Evolutionary conservation across 495 filamentous ascomycete genomes (phyloP).

Genomic region (Mytilinidion resinicola): DNA sequence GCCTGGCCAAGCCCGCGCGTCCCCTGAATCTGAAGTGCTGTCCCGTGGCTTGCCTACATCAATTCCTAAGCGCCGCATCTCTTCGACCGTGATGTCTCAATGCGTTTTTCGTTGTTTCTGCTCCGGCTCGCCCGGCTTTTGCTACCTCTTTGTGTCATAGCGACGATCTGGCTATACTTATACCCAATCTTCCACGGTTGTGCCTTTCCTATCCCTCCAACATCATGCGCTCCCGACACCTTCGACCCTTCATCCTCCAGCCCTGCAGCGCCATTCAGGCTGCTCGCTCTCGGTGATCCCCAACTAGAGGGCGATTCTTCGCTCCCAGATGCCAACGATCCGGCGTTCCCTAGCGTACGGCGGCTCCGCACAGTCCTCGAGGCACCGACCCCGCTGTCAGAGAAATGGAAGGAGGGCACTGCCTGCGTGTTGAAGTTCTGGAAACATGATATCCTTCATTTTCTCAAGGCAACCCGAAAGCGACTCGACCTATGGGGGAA

Average conservation of each 20-base stretch:
- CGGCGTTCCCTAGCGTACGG: conserved; percentile 52
- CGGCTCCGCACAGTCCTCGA: conserved; percentile 11
- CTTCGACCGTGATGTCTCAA: conserved; percentile 29
- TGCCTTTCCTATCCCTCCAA: conserved; percentile 61
- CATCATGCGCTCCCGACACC: conserved; percentile 15
- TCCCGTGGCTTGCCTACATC: too few species aligned
- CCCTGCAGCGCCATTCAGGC: conserved; percentile 62
- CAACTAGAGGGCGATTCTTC: conserved; percentile 92
- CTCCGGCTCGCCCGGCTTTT: conserved; percentile 44
- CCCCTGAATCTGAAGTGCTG: too few species aligned
- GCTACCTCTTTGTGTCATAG: conserved; percentile 60
- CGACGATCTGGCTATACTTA: conserved; percentile 74
- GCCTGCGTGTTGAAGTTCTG: conserved; percentile 43
- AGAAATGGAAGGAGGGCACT: conserved; percentile 43
- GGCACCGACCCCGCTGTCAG: background rate
- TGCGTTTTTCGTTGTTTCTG: conserved; percentile 37
- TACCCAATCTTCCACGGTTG: conserved; percentile 81
- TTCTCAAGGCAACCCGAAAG: conserved; percentile 61
- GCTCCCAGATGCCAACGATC: conserved; percentile 55
- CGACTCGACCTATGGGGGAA: conserved; percentile 83
- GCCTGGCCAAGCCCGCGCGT: too few species aligned
- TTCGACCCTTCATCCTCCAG: background rate
- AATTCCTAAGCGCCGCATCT: too few species aligned
- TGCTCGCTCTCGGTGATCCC: conserved; percentile 87
- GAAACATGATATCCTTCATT: conserved; percentile 58